phyloP scores from a whole-genome alignment of 1,284 basidiomycete genomes.

The Sanghuangporus sanghuang region DNA sequence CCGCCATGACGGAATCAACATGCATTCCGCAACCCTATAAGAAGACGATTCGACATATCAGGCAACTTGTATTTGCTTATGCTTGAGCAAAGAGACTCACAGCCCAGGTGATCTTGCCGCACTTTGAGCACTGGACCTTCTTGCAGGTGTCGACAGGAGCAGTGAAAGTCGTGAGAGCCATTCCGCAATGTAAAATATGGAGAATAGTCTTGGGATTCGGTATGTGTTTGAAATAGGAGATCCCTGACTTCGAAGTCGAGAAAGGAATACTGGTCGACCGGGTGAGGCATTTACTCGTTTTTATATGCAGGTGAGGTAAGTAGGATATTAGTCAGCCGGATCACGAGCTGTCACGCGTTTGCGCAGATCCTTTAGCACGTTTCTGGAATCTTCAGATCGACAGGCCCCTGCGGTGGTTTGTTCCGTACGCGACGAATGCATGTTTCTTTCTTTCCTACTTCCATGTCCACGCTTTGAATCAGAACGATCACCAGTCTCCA shows the following conservation, averaged over 20 bases:
- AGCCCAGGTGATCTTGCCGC: slow-evolving; percentile 71
- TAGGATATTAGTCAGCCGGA: not conserved
- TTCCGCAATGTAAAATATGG: not conserved
- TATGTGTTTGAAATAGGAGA: not conserved
- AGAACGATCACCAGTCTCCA: too few species aligned
- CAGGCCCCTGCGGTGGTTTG: too few species aligned
- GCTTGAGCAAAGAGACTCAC: slow-evolving; percentile 35
- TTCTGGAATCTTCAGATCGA: not conserved
- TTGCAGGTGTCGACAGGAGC: slow-evolving; percentile 51
- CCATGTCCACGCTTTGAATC: not conserved
- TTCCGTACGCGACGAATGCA: too few species aligned
- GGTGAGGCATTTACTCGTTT: too few species aligned
- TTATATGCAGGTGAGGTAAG: too few species aligned
- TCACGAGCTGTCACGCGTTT: not conserved
- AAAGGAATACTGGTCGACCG: not conserved
- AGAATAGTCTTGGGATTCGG: not conserved
- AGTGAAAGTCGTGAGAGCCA: not conserved
- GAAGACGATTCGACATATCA: not conserved
- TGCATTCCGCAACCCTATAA: slow-evolving; percentile 18
- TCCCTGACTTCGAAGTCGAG: not conserved
- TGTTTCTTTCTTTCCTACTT: not conserved
- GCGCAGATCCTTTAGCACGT: not conserved
- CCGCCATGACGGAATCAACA: slow-evolving; percentile 51
- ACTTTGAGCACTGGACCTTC: slow-evolving; percentile 52
- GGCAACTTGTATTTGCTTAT: not conserved